These are phyloP conservation scores for Pseudonitzschia multiseries DNA, from an alignment of 108 stramenopile species.

Conservation along the genomic window DNA sequence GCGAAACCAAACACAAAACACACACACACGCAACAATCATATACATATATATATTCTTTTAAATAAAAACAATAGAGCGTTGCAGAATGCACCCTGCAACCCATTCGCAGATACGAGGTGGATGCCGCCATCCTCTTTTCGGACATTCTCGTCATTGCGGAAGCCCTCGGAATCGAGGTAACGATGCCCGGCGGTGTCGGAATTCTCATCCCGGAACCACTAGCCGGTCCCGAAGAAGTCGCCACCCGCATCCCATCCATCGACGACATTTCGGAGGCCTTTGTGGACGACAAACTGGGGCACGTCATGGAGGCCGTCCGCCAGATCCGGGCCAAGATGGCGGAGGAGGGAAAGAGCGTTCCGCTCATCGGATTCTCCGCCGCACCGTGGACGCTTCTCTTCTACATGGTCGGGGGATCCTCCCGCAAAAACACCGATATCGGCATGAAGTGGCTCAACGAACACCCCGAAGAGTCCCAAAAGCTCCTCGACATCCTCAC, in stretches of 20 bases:
- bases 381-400: slow-evolving; percentile 94
- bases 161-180: slow-evolving; percentile 85
- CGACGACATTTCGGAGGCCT: slow-evolving; percentile 55
- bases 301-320: slow-evolving; percentile 83
- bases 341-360: slow-evolving; percentile 69
- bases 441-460: slow-evolving; percentile 79
- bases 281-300: slow-evolving; percentile 77
- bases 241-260: slow-evolving; percentile 64
- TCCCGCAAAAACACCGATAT: slow-evolving; percentile 85
- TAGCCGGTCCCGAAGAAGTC: slow-evolving; percentile 74
- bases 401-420: slow-evolving; percentile 95
- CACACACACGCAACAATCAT: background rate
- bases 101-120: slow-evolving; percentile 87
- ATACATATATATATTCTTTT: background rate
- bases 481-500: slow-evolving; percentile 77
- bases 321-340: slow-evolving; percentile 79
- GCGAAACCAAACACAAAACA: background rate
- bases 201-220: slow-evolving; percentile 86
- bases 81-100: slow-evolving; percentile 95
- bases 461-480: slow-evolving; percentile 78
- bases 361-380: slow-evolving; percentile 95
- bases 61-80: slow-evolving; percentile 54
- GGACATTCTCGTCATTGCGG: slow-evolving; percentile 93
- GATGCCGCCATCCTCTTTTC: slow-evolving; percentile 96
- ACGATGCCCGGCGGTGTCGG: slow-evolving; percentile 96